These are phyloP conservation scores for Aphanomyces stellatus DNA, from an alignment of 352 stramenopile genomes.

Conservation along the genomic window DNA sequence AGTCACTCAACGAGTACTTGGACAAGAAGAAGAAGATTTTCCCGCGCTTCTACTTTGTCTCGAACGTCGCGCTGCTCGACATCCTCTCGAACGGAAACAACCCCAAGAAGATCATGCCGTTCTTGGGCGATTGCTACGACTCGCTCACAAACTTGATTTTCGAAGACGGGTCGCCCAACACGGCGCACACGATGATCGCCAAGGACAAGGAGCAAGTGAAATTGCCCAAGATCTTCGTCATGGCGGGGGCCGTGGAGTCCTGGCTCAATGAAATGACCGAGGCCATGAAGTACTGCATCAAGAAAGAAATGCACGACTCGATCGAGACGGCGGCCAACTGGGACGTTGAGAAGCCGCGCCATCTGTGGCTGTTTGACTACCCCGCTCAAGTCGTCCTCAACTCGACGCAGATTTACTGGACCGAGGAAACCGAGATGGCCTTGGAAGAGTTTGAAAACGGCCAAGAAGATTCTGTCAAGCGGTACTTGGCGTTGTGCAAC, in stretches of 20 bases:
- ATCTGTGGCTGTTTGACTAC: constrained; percentile 98
- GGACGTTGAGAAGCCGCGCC: constrained; percentile 94
- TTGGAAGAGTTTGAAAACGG: constrained; percentile 84
- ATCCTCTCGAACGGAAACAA: constrained; percentile 90
- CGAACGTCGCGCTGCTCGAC: constrained; percentile 78
- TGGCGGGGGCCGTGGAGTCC: constrained; percentile 74
- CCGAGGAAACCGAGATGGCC: constrained; percentile 92
- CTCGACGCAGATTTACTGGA: constrained; percentile 92
- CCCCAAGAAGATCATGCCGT: constrained; percentile 96
- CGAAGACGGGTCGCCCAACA: constrained; percentile 68
- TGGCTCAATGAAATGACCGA: constrained; percentile 85
- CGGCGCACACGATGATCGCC: constrained; percentile 76
- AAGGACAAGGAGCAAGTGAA: constrained; percentile 65
- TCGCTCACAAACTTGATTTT: constrained; percentile 85
- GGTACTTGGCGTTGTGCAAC: constrained; percentile 73
- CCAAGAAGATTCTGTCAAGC: constrained; percentile 80
- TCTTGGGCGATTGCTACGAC: constrained; percentile 96
- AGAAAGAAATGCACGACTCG: constrained; percentile 82
- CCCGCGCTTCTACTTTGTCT: constrained; percentile 87
- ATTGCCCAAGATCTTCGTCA: constrained; percentile 69
- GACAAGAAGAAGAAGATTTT: constrained; percentile 91
- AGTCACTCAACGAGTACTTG: constrained; percentile 82
- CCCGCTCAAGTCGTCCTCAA: constrained; percentile 85
- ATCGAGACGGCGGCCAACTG: constrained; percentile 81
- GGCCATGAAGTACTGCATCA: constrained; percentile 72